Conservation (phyloP, 2,329 filamentous ascomycete species). For the Fusarium pseudonygamai region DNA sequence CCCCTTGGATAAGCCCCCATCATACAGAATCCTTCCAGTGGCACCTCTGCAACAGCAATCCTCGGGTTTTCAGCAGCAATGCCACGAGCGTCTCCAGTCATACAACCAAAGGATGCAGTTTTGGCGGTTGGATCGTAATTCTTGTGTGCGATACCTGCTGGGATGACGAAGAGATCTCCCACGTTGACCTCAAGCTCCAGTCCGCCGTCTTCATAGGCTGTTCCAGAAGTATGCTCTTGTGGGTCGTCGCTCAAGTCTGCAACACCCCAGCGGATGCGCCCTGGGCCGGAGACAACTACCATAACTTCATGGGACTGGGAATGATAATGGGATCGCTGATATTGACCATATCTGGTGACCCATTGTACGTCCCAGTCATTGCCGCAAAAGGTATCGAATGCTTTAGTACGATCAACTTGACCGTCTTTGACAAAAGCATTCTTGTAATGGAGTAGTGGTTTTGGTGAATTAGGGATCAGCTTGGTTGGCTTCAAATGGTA, state of each 20-base stretch:
- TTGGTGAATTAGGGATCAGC: conserved; percentile 10
- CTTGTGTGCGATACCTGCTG: conserved; percentile 14
- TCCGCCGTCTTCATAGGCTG: conserved; percentile 1
- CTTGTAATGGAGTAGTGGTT: conserved; percentile 12
- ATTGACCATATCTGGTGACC: conserved; percentile 1
- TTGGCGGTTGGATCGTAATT: not conserved
- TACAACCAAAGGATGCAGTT: not conserved
- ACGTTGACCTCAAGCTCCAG: conserved; percentile 7
- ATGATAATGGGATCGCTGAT: conserved; percentile 18
- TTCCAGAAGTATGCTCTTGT: conserved; percentile 8
- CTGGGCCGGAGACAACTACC: conserved; percentile 5
- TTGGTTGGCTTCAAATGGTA: conserved; percentile 17
- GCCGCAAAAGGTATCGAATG: not conserved
- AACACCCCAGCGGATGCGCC: conserved; percentile 7
- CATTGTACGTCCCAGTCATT: conserved; percentile 17
- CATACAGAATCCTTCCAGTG: conserved; percentile 13
- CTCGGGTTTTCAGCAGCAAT: not conserved
- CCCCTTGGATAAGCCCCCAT: conserved; percentile 12
- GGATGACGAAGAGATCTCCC: conserved; percentile 12
- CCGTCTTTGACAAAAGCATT: not conserved
- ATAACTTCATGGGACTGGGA: conserved; percentile 8
- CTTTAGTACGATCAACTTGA: conserved; percentile 6
- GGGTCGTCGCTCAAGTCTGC: conserved; percentile 9
- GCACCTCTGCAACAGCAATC: not conserved
- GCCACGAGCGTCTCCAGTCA: conserved; percentile 6